A percentile compares a stretch with the other conserved stretches of the same genome.
Conservation (phyloP, 352 stramenopile genomes). For the Pythium diclinum region DNA sequence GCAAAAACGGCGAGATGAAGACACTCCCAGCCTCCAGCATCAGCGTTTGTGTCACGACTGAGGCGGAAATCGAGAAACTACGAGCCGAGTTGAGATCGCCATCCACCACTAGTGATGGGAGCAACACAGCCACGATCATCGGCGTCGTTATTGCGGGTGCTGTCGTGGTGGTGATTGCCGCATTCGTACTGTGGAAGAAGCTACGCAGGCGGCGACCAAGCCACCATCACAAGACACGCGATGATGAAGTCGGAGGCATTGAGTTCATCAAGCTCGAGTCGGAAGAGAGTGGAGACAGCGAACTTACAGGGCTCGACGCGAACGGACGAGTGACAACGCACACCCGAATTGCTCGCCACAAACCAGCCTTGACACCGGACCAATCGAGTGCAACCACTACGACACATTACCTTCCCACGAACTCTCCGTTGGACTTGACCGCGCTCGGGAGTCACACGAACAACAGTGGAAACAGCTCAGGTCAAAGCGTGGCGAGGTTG, state of each 20-base stretch:
- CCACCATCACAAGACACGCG: neutral
- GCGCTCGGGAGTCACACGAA: neutral
- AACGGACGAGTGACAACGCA: neutral
- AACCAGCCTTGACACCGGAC: neutral
- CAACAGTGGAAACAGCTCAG: neutral
- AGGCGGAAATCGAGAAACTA: neutral
- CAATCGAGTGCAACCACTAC: neutral
- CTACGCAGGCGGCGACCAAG: neutral
- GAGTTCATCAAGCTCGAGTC: slow-evolving; percentile 15
- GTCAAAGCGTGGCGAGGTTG: neutral
- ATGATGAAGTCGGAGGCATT: neutral
- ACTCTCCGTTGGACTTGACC: neutral
- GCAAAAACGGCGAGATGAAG: slow-evolving; percentile 1
- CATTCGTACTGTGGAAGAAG: slow-evolving; percentile 1
- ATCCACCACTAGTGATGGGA: neutral
- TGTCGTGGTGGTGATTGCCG: neutral
- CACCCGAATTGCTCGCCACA: neutral
- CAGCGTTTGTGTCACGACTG: slow-evolving; percentile 7
- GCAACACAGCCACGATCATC: slow-evolving; percentile 3
- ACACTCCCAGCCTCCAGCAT: neutral
- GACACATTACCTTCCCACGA: neutral
- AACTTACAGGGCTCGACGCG: neutral
- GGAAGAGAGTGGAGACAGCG: slow-evolving; percentile 5
- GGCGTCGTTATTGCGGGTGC: neutral
- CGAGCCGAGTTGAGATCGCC: neutral